phyloP scores from a whole-genome alignment of 2,329 filamentous ascomycete genomes.

The Tolypocladium guangdongense region DNA sequence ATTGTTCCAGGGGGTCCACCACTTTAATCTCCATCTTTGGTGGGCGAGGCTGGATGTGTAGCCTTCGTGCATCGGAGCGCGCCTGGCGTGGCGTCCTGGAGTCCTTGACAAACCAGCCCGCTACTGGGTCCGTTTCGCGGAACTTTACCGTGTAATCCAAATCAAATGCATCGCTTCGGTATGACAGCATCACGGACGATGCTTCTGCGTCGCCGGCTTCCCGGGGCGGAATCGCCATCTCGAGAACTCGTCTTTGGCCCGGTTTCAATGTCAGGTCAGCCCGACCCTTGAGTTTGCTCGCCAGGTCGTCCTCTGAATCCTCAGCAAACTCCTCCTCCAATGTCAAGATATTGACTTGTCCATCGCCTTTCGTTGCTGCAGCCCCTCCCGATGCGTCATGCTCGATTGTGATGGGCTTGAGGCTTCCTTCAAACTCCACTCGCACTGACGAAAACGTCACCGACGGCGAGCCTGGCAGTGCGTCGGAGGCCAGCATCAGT shows the following conservation, averaged over 20 bases:
- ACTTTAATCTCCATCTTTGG: constrained; percentile 77
- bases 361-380: constrained; percentile 4
- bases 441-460: constrained; percentile 39
- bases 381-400: constrained; percentile 21
- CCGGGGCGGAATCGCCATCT: constrained; percentile 61
- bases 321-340: constrained; percentile 17
- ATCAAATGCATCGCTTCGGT: constrained; percentile 56
- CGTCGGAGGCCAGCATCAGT: constrained; percentile 44
- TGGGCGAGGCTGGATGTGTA: constrained; percentile 75
- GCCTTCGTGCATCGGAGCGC: constrained; percentile 38
- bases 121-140: constrained; percentile 26
- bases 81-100: constrained; percentile 33
- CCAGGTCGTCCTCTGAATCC: constrained; percentile 13
- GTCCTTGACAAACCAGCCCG: constrained; percentile 39
- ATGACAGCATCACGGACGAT: constrained; percentile 47
- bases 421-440: constrained; percentile 45
- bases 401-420: constrained; percentile 42
- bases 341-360: constrained; percentile 11
- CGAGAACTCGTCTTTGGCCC: constrained; percentile 58
- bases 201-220: constrained; percentile 72
- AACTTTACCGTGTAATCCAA: constrained; percentile 55
- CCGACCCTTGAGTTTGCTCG: constrained; percentile 36
- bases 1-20: constrained; percentile 52
- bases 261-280: constrained; percentile 56
- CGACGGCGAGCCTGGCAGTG: constrained; percentile 39